Base-by-base conservation (phyloP, 1,284 basidiomycete species). In the Macrocybe sp. region DNA sequence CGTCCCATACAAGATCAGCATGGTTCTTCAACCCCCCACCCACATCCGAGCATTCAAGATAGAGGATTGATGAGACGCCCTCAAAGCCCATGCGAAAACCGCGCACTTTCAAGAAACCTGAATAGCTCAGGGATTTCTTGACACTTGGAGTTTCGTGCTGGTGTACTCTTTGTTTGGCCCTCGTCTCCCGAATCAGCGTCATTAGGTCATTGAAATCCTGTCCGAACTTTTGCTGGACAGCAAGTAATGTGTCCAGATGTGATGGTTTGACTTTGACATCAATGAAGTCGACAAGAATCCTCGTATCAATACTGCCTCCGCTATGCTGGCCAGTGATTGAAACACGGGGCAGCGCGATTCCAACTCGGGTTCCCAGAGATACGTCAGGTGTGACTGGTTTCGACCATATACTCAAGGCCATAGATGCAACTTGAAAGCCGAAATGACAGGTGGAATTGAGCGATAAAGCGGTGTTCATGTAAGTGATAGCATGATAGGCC, bases 131-230 rank as follows among this genome's bases (percentile, higher is more conserved):
- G 10, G 46, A 28, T 37, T 7, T 46, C 33, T 49, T 43, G 12
- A 40, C 47, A 38, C 41, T 50, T 14, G 44, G 35, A 50, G 52
- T 44, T 55, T 46, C 40, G 54, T 51, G 46, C 11, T 59, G 44
- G 2, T 54, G 44, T 9, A 64, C 47, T 39, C 59, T 63, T 54
- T 72, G 47, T 12, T 41, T 78, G 36, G 61, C 62, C 28, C 79
- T 77, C 14, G 76, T 81, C 58, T 87, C 75, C 50, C 77, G 78
- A 29, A 85, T 70, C 47, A 89, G 64, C 36, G 75, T 67, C 7
- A 92, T 65, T 28, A 92, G 70, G 53, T 93, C 90, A 54, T 85
- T 86, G 65, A 92, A 88, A 63, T 92, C 90, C 58, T 85, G 83
- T 6, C 86, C 89, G 52, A 91, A 92, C 58, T 91, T 90, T 55